A percentile compares a stretch with the other conserved stretches of the same genome.
Evolutionary conservation across 2,329 filamentous ascomycete species (phyloP).

Genomic region (Neofusicoccum umdonicola): DNA sequence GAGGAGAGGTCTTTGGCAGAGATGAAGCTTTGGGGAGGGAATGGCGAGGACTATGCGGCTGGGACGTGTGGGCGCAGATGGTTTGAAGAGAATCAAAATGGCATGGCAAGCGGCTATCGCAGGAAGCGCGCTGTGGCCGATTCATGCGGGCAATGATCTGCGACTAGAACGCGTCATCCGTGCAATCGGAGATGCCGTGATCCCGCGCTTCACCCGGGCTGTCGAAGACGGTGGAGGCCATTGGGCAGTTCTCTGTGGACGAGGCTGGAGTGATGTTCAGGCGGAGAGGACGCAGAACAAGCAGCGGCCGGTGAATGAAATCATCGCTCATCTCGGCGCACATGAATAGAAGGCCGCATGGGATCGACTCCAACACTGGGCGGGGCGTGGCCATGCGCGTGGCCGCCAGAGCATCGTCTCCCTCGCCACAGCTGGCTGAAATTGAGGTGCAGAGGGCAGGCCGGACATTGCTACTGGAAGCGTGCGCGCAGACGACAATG

Average conservation of each 20-base stretch:
- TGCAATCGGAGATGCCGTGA: neutral
- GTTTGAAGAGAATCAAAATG: neutral
- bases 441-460: constrained; percentile 17
- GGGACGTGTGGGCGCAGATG: neutral
- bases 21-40: neutral
- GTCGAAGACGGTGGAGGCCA: neutral
- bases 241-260: neutral
- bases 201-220: neutral
- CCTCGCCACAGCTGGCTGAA: constrained; percentile 12
- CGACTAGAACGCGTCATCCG: constrained; percentile 8
- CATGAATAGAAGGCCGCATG: neutral
- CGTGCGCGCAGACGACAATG: neutral
- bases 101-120: neutral
- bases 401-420: neutral
- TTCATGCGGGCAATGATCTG: constrained; percentile 3
- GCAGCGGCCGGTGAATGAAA: constrained; percentile 5
- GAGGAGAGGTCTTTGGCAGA: neutral
- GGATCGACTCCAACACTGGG: constrained; percentile 8
- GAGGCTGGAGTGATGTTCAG: neutral
- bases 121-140: neutral
- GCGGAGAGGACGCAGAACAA: neutral
- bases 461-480: constrained; percentile 16
- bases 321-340: constrained; percentile 6
- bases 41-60: neutral
- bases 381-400: neutral